Evolutionary conservation across 345 rosid species (phyloP).

Genomic region (Moricandia moricandioides): DNA sequence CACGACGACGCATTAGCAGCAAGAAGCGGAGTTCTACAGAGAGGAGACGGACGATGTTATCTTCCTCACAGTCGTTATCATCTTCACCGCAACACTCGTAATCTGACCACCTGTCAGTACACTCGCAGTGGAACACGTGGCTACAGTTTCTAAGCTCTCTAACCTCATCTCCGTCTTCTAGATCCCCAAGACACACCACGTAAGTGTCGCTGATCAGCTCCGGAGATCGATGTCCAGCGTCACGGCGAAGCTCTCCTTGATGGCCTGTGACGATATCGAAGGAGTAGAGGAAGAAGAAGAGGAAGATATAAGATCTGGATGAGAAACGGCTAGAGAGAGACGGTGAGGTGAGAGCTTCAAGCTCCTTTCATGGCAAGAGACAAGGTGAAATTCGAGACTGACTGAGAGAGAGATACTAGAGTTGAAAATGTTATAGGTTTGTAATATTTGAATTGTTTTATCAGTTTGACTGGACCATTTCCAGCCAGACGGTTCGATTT

Average conservation of each 20-base stretch:
- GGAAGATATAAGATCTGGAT: conserved; percentile 34
- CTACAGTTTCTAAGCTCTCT: conserved; percentile 78
- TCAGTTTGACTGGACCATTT: too few species aligned
- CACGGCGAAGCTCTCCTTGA: conserved; percentile 59
- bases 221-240: conserved; percentile 44
- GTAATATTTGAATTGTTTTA: too few species aligned
- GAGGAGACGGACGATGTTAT: conserved; percentile 67
- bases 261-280: conserved; percentile 46
- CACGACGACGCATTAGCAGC: conserved; percentile 24
- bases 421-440: too few species aligned
- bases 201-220: conserved; percentile 50
- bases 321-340: too few species aligned
- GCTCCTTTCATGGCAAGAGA: too few species aligned
- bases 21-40: conserved; percentile 82
- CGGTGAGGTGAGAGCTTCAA: too few species aligned
- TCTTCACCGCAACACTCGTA: conserved; percentile 43
- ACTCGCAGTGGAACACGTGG: conserved; percentile 87
- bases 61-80: conserved; percentile 39
- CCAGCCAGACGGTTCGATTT: too few species aligned
- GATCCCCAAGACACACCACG: conserved; percentile 69
- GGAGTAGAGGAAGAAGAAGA: conserved; percentile 6
- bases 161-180: conserved; percentile 58
- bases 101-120: conserved; percentile 86
- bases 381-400: too few species aligned
- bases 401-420: too few species aligned